Evolutionary conservation across 2,329 filamentous ascomycete genomes (phyloP).

Genomic region (Diaporthe australafricana): DNA sequence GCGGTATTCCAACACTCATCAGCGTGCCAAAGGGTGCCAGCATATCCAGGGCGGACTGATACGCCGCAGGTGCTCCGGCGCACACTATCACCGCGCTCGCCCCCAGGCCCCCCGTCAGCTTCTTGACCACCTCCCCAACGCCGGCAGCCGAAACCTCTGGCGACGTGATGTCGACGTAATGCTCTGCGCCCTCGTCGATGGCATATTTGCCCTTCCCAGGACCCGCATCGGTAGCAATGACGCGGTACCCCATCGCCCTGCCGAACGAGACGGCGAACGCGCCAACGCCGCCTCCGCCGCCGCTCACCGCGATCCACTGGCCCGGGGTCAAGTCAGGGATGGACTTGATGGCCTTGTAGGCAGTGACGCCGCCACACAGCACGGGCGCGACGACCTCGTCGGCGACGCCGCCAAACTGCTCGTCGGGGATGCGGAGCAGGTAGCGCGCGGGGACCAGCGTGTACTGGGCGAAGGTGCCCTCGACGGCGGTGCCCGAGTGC

Average conservation of each 20-base stretch:
- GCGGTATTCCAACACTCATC: slow-evolving; percentile 53
- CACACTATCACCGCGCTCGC: slow-evolving; percentile 48
- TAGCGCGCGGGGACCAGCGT: slow-evolving; percentile 51
- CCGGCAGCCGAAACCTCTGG: slow-evolving; percentile 28
- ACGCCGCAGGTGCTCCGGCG: slow-evolving; percentile 46
- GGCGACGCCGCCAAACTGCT: slow-evolving; percentile 42
- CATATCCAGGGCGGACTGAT: slow-evolving; percentile 49
- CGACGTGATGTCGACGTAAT: slow-evolving; percentile 50
- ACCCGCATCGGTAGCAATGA: slow-evolving; percentile 53
- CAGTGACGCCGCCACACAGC: slow-evolving; percentile 56
- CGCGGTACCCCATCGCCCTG: slow-evolving; percentile 54
- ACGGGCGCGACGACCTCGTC: slow-evolving; percentile 54
- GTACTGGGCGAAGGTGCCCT: slow-evolving; percentile 55
- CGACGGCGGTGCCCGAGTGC: slow-evolving; percentile 48
- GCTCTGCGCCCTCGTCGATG: slow-evolving; percentile 49
- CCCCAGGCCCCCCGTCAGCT: slow-evolving; percentile 41
- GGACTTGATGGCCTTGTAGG: slow-evolving; percentile 54
- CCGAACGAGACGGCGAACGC: slow-evolving; percentile 53
- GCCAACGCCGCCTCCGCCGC: slow-evolving; percentile 54
- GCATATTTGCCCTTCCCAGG: slow-evolving; percentile 45
- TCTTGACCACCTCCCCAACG: slow-evolving; percentile 42
- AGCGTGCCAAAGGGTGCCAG: slow-evolving; percentile 52
- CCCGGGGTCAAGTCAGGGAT: slow-evolving; percentile 46
- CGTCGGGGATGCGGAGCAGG: slow-evolving; percentile 44
- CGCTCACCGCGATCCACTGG: slow-evolving; percentile 51